phyloP scores from a whole-genome alignment of 176 grass and related monocot genomes.

The Chloris gayana region DNA sequence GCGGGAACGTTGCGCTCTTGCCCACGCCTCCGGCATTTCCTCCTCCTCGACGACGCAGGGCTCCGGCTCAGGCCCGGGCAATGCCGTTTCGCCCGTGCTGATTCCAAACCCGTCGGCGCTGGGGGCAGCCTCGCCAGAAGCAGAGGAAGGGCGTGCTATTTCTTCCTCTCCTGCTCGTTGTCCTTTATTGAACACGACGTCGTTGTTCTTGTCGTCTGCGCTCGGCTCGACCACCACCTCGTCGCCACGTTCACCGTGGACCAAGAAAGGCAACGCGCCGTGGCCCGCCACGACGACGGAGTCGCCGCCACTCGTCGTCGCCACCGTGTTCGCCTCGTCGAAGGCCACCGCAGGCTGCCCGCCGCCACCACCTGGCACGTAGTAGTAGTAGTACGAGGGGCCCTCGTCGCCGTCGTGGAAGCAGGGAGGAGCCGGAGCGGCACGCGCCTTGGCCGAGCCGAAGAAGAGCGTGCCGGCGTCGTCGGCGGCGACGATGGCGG shows the following conservation, averaged over 20 bases:
- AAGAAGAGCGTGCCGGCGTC: conserved; percentile 54
- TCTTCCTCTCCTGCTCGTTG: not conserved
- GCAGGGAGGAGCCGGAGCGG: too few relatives aligned
- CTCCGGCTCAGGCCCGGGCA: not conserved
- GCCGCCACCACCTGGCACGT: not conserved
- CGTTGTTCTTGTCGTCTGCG: too few relatives aligned
- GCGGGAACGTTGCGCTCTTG: not conserved
- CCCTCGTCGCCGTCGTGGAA: not conserved
- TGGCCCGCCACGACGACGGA: too few relatives aligned
- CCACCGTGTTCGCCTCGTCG: not conserved
- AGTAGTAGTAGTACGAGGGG: too few relatives aligned
- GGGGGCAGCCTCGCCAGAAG: not conserved
- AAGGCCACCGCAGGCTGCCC: not conserved
- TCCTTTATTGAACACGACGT: not conserved
- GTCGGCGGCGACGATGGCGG: conserved; percentile 58
- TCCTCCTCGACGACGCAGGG: not conserved
- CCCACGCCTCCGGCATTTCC: not conserved
- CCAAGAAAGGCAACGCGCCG: not conserved
- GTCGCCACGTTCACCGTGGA: not conserved
- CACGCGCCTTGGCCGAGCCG: conserved; percentile 9
- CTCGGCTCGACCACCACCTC: not conserved
- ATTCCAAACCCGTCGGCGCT: not conserved
- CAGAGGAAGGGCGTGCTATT: too few relatives aligned
- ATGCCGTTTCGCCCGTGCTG: not conserved
- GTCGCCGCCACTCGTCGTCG: too few relatives aligned